Percentiles rank a stretch among this genome's conserved stretches.
phyloP scores from a whole-genome alignment of 2,329 filamentous ascomycete species.

The Aspergillus ruber region DNA sequence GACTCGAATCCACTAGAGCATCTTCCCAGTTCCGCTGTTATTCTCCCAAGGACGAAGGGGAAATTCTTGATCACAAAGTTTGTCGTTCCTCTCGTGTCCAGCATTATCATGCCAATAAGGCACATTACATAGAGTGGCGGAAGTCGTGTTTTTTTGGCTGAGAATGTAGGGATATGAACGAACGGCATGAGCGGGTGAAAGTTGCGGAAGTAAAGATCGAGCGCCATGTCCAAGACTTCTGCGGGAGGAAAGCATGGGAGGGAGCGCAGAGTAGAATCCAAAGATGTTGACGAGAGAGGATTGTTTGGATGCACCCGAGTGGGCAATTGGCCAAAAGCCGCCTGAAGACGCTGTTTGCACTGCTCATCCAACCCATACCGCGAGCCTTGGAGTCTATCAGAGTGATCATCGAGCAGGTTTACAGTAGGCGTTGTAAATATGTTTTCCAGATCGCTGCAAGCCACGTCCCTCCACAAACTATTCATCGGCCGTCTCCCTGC shows the following conservation, averaged over 20 bases:
- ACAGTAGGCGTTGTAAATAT: conserved; percentile 27
- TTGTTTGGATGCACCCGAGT: conserved; percentile 12
- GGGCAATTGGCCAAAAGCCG: conserved; percentile 25
- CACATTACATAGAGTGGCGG: conserved; percentile 48
- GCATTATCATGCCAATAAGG: conserved; percentile 46
- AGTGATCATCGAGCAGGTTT: conserved; percentile 13
- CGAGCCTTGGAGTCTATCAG: conserved; percentile 23
- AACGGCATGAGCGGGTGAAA: conserved; percentile 50
- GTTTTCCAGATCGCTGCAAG: conserved; percentile 32
- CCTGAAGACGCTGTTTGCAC: conserved; percentile 35
- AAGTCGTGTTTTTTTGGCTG: conserved; percentile 41
- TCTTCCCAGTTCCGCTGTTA: conserved; percentile 38
- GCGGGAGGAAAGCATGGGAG: conserved; percentile 42
- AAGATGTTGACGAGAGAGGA: conserved; percentile 12
- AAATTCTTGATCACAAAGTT: conserved; percentile 46
- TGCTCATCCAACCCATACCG: conserved; percentile 37
- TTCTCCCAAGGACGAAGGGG: conserved; percentile 31
- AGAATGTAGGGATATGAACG: conserved; percentile 49
- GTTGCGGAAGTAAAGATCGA: conserved; percentile 50
- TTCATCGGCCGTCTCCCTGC: conserved; percentile 36
- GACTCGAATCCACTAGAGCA: conserved; percentile 35
- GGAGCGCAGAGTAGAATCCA: conserved; percentile 17
- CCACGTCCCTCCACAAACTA: conserved; percentile 36
- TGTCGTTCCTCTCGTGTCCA: conserved; percentile 47
- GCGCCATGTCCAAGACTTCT: conserved; percentile 48